Percentiles rank a stretch among this genome's conserved stretches.
Evolutionary conservation across 1,284 basidiomycete species (phyloP).

Genomic region (Pseudozyma hubeiensis): DNA sequence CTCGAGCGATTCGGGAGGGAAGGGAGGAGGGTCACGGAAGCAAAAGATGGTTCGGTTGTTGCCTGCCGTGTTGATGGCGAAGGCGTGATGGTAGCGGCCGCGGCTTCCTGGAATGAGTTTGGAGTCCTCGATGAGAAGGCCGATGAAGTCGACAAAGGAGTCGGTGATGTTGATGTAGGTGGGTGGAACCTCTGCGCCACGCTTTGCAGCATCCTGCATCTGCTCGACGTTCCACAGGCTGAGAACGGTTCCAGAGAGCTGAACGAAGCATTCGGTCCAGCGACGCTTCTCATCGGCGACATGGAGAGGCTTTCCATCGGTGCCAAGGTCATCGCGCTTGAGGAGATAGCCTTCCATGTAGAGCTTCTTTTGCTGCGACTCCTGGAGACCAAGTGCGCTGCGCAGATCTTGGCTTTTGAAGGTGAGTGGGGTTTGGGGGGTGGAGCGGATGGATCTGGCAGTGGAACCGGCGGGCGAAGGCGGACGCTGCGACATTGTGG

Average conservation of each 20-base stretch:
- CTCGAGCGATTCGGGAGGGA: conserved; percentile 54
- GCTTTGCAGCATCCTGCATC: conserved; percentile 81
- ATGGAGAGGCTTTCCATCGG: conserved; percentile 64
- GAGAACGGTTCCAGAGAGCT: conserved; percentile 89
- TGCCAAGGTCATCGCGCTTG: conserved; percentile 59
- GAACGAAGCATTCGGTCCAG: conserved; percentile 74
- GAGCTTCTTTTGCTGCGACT: conserved; percentile 62
- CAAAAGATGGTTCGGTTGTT: conserved; percentile 88
- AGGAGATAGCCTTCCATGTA: conserved; percentile 69
- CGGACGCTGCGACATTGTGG: conserved; percentile 28
- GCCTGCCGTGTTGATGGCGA: conserved; percentile 93
- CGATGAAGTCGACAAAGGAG: conserved; percentile 74
- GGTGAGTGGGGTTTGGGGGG: conserved; percentile 55
- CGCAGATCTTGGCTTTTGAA: conserved; percentile 66
- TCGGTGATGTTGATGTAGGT: conserved; percentile 87
- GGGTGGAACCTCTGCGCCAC: conserved; percentile 84
- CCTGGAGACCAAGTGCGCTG: conserved; percentile 63
- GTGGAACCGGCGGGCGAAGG: conserved; percentile 54
- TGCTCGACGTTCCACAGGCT: conserved; percentile 90
- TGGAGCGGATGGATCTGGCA: conserved; percentile 50
- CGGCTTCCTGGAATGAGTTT: conserved; percentile 71
- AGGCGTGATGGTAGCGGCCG: conserved; percentile 76
- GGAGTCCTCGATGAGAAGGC: conserved; percentile 72
- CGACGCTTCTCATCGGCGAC: conserved; percentile 53
- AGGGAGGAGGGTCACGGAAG: conserved; percentile 58